Evolutionary conservation across 1,284 basidiomycete species (phyloP).

Genomic region (Volvariella volvacea): DNA sequence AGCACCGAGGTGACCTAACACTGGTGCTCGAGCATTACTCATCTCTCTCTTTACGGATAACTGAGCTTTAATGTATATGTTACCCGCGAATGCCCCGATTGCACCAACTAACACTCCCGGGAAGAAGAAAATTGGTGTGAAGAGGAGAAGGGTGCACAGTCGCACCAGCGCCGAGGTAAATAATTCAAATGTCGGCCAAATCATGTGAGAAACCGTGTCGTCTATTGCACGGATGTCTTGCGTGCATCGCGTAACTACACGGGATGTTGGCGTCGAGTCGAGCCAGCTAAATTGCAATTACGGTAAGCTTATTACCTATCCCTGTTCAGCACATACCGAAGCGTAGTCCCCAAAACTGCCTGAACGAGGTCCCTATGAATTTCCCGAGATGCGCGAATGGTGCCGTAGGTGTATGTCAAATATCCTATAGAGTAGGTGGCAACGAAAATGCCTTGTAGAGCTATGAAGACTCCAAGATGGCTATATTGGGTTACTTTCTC

Average conservation of each 20-base stretch:
- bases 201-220: no score
- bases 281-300: slow-evolving; percentile 30
- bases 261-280: slow-evolving; percentile 47
- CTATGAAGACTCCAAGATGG: slow-evolving; percentile 3
- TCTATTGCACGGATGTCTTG: slow-evolving; percentile 44
- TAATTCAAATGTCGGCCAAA: no score
- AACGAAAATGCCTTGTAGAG: slow-evolving; percentile 27
- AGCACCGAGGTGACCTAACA: slow-evolving; percentile 45
- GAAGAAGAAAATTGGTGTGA: slow-evolving; percentile 33
- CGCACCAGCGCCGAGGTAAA: no score
- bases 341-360: slow-evolving; percentile 42
- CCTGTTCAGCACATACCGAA: slow-evolving; percentile 21
- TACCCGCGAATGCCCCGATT: slow-evolving; percentile 17
- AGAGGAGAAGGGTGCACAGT: slow-evolving; percentile 29
- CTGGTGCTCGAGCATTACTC: slow-evolving; percentile 58
- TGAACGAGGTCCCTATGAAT: slow-evolving; percentile 37
- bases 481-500: not conserved
- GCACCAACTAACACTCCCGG: slow-evolving; percentile 31
- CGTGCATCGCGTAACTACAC: slow-evolving; percentile 49
- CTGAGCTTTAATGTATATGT: slow-evolving; percentile 60
- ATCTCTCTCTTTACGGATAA: slow-evolving; percentile 70
- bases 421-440: slow-evolving; percentile 23
- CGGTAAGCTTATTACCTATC: not conserved
- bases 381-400: slow-evolving; percentile 34
- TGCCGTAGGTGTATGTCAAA: slow-evolving; percentile 31